phyloP scores from a whole-genome alignment of 169 alveolate genomes.

The Cryptosporidium sp. region DNA sequence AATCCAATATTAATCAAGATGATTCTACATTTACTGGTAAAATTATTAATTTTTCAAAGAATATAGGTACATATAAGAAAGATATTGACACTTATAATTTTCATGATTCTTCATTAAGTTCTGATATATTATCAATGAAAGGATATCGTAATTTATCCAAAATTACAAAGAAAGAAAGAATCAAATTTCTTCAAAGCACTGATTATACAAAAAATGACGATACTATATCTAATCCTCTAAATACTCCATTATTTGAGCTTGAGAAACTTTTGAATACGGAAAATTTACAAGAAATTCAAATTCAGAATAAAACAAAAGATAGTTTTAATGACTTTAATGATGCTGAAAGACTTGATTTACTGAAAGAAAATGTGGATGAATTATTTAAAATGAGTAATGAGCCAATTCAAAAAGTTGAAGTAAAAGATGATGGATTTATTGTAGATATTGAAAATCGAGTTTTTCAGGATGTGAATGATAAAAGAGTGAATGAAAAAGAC shows the following conservation, averaged over 20 bases:
- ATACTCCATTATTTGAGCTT: conserved; percentile 43
- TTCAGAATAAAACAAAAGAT: neutral
- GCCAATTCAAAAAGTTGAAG: neutral
- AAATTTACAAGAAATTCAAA: neutral
- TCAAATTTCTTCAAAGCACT: conserved; percentile 18
- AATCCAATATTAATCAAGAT: neutral
- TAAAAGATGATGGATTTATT: neutral
- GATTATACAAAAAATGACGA: conserved; percentile 5
- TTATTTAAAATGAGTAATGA: neutral
- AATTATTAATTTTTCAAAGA: neutral
- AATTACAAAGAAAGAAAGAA: conserved; percentile 45
- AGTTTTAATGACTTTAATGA: neutral
- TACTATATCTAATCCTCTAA: conserved; percentile 21
- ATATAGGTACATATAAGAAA: neutral
- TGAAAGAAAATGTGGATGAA: conserved; percentile 50
- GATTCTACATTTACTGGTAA: conserved; percentile 12
- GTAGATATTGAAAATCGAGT: neutral
- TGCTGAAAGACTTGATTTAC: conserved; percentile 10
- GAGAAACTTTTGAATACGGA: conserved; percentile 21
- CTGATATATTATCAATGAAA: neutral
- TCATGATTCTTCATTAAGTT: neutral
- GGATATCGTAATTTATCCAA: neutral
- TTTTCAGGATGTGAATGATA: neutral
- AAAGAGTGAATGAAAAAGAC: neutral
- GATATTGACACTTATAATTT: neutral